Conservation (phyloP, 2,329 filamentous ascomycete genomes). For the Trichophyton rubrum region DNA sequence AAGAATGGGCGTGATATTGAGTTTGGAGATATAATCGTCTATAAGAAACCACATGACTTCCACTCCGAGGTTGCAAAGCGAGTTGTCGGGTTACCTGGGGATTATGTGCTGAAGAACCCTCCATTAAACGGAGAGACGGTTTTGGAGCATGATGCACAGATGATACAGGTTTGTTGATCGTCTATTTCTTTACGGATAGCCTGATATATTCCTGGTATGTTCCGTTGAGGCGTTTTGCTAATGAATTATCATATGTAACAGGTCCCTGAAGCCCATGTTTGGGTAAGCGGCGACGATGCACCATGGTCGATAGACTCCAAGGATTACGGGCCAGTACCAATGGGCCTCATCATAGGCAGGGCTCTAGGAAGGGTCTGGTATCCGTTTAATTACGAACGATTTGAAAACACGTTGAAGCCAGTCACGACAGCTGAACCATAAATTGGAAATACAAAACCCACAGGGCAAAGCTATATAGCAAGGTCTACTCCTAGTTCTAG, state of each 20-base stretch:
- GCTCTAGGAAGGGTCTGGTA: constrained; percentile 46
- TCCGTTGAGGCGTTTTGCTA: background rate
- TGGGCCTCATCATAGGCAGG: constrained; percentile 75
- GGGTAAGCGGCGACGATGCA: constrained; percentile 80
- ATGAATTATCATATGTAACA: constrained; percentile 25
- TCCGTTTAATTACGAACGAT: constrained; percentile 24
- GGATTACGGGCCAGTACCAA: constrained; percentile 70
- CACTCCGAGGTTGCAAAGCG: constrained; percentile 60
- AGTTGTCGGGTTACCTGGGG: constrained; percentile 58
- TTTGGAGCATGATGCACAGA: constrained; percentile 20
- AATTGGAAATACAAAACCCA: constrained; percentile 12
- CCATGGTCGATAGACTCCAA: constrained; percentile 75
- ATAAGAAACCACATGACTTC: constrained; percentile 57
- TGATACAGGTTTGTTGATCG: constrained; percentile 39
- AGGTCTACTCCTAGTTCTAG: background rate
- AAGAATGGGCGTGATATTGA: constrained; percentile 53
- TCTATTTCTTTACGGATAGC: background rate
- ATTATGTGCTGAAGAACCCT: constrained; percentile 39
- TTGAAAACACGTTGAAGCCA: constrained; percentile 26
- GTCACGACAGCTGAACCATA: background rate
- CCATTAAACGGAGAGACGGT: constrained; percentile 24
- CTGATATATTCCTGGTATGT: background rate
- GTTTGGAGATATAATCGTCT: constrained; percentile 78
- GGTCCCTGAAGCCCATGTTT: constrained; percentile 87
- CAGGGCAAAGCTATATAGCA: constrained; percentile 4